These are phyloP conservation scores for Xylaria polymorpha DNA, from an alignment of 2,329 filamentous ascomycete species.

Conservation along the genomic window DNA sequence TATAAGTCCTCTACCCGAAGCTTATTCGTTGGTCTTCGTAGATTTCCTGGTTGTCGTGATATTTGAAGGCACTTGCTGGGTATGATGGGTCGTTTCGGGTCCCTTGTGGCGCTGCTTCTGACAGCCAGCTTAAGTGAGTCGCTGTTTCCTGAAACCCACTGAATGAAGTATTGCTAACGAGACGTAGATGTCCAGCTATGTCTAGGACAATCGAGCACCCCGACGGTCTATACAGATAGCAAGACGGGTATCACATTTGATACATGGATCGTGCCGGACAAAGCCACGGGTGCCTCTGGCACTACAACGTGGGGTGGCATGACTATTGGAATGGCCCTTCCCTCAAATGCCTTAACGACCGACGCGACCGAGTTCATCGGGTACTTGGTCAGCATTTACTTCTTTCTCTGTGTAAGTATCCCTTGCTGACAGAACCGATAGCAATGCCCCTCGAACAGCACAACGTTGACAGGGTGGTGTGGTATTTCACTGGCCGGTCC, in stretches of 20 bases:
- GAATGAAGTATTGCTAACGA: conserved; percentile 36
- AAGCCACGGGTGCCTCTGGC: conserved; percentile 42
- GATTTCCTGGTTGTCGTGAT: conserved; percentile 20
- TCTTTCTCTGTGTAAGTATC: neutral
- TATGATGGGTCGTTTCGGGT: conserved; percentile 44
- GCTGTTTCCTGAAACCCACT: neutral
- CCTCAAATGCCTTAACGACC: conserved; percentile 58
- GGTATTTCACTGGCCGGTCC: conserved; percentile 66
- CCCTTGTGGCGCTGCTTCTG: conserved; percentile 43
- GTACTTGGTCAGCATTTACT: conserved; percentile 58
- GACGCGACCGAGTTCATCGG: conserved; percentile 69
- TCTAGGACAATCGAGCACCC: conserved; percentile 41
- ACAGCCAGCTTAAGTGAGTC: conserved; percentile 42
- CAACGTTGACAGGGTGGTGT: conserved; percentile 65
- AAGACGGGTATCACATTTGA: conserved; percentile 66
- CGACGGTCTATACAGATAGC: conserved; percentile 57
- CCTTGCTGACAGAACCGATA: conserved; percentile 43
- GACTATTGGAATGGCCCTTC: conserved; percentile 67
- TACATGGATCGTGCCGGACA: conserved; percentile 57
- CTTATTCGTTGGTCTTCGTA: conserved; percentile 5
- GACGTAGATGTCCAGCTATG: conserved; percentile 44
- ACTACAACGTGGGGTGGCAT: conserved; percentile 58
- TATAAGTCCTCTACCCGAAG: conserved; percentile 32
- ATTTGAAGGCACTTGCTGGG: conserved; percentile 21
- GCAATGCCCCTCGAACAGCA: conserved; percentile 59